Evolutionary conservation across 2,329 filamentous ascomycete species (phyloP), one percentile per base, ranked within the genome.

Genomic region (Penicillium sp.): DNA sequence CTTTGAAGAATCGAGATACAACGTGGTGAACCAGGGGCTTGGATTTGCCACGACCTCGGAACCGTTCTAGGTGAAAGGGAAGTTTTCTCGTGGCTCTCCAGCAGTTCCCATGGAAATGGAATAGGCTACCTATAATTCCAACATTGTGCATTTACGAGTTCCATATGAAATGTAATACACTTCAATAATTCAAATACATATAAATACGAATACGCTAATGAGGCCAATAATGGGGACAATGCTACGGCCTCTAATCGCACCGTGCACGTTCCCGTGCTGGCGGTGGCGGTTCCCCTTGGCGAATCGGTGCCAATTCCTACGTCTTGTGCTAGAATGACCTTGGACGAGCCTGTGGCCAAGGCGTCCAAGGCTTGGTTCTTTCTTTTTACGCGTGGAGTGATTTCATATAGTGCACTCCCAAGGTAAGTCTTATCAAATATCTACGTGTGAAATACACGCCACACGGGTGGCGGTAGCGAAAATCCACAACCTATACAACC

Each of bases 231-330:
- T 10, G 36, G 17, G 14, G 17, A 14, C 12, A 30, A 41, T 12
- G 14, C 9, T 11, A n/a, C 22, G 22, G n/a, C 12, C 46, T 22
- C 8, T 7, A 22, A n/a, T 26, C 11, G 41, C 25, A 16, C 33
- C 10, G 50, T 52, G 50, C 50, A 28, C 49, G 48, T 31, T 31
- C 16, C 19, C 28, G 8, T 9, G 3, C 12, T 12, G 30, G 30
- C 22, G 8, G 42, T 45, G 37, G 41, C 40, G 53, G 30, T 17
- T 44, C 43, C 43, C 14, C 50, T 42, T 46, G 33, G 41, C 36
- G 36, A 55, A 50, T 51, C 47, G 49, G 53, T 40, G 48, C 36
- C 8, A 17, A 46, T 43, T 33, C 47, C 38, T 31, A 42, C 43
- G 26, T 50, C 45, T 55, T 12, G 14, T 41, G 38, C n/a, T 28